phyloP scores from a whole-genome alignment of 2,329 filamentous ascomycete species.

The Zasmidium angulare region DNA sequence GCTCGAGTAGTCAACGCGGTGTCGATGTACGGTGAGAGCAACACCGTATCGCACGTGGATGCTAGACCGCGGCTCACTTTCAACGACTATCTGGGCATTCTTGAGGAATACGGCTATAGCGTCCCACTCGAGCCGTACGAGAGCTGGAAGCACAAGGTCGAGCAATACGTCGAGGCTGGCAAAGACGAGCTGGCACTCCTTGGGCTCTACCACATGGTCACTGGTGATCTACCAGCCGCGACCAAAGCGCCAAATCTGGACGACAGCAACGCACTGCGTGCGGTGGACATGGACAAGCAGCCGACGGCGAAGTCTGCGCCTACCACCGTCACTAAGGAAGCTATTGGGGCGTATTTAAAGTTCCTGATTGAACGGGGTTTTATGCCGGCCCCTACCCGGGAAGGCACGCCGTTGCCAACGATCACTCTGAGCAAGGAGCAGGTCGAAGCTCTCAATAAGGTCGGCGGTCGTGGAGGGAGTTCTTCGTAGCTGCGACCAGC shows the following conservation, averaged over 20 bases:
- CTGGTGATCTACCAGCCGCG: slow-evolving; percentile 66
- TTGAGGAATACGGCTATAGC: slow-evolving; percentile 72
- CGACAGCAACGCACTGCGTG: slow-evolving; percentile 65
- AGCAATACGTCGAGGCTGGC: slow-evolving; percentile 65
- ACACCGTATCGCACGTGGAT: slow-evolving; percentile 71
- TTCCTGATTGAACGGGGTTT: slow-evolving; percentile 66
- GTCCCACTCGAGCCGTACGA: slow-evolving; percentile 67
- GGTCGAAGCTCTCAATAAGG: slow-evolving; percentile 50
- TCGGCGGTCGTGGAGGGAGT: slow-evolving; percentile 52
- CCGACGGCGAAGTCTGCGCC: slow-evolving; percentile 44
- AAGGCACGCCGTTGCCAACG: slow-evolving; percentile 41
- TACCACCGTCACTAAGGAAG: slow-evolving; percentile 58
- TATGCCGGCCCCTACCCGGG: slow-evolving; percentile 49
- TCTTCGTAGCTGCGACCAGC: too few relatives aligned
- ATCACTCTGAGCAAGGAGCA: slow-evolving; percentile 48
- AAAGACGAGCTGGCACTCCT: slow-evolving; percentile 71
- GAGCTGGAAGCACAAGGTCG: slow-evolving; percentile 67
- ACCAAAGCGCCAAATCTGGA: slow-evolving; percentile 73
- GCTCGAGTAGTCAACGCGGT: slow-evolving; percentile 75
- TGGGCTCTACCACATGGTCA: slow-evolving; percentile 73
- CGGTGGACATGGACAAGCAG: slow-evolving; percentile 59
- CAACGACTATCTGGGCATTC: slow-evolving; percentile 70
- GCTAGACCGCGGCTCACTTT: slow-evolving; percentile 74
- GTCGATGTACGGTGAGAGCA: slow-evolving; percentile 56
- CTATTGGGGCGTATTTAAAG: slow-evolving; percentile 62